These are phyloP conservation scores for Verticillium isaacii DNA, from an alignment of 2,329 filamentous ascomycete species.

Conservation along the genomic window DNA sequence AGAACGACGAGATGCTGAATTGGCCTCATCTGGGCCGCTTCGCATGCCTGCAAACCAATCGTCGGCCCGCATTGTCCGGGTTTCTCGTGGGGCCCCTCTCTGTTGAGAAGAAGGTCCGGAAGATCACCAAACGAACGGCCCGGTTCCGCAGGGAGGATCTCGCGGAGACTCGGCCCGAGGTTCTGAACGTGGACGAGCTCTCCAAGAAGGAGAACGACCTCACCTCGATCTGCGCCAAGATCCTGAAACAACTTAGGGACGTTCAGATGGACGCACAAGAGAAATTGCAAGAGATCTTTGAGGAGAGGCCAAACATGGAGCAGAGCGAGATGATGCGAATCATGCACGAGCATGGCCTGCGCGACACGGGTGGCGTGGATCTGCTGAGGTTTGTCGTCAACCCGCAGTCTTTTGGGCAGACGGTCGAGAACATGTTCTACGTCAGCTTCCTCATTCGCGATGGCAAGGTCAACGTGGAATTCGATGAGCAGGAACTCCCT, in stretches of 20 bases:
- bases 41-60: conserved; percentile 68
- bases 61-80: conserved; percentile 70
- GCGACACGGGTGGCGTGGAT: conserved; percentile 65
- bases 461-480: conserved; percentile 68
- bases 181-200: conserved; percentile 70
- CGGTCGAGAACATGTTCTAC: conserved; percentile 95
- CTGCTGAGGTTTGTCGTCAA: conserved; percentile 88
- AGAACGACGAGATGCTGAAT: conserved; percentile 73
- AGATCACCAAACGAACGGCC: conserved; percentile 64
- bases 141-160: conserved; percentile 65
- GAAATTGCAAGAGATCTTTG: conserved; percentile 35
- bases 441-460: conserved; percentile 91
- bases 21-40: conserved; percentile 80
- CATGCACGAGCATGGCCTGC: conserved; percentile 62
- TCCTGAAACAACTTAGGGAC: conserved; percentile 56
- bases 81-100: conserved; percentile 88
- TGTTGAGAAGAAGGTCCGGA: conserved; percentile 77
- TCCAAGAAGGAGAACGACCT: conserved; percentile 74
- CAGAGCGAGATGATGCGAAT: conserved; percentile 43
- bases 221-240: conserved; percentile 72
- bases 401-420: conserved; percentile 85
- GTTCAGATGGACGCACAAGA: conserved; percentile 43
- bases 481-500: conserved; percentile 71
- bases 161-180: conserved; percentile 70
- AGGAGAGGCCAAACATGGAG: conserved; percentile 35